phyloP scores from a whole-genome alignment of 768 basidiomycete genomes.

The Kondoa subrosea region DNA sequence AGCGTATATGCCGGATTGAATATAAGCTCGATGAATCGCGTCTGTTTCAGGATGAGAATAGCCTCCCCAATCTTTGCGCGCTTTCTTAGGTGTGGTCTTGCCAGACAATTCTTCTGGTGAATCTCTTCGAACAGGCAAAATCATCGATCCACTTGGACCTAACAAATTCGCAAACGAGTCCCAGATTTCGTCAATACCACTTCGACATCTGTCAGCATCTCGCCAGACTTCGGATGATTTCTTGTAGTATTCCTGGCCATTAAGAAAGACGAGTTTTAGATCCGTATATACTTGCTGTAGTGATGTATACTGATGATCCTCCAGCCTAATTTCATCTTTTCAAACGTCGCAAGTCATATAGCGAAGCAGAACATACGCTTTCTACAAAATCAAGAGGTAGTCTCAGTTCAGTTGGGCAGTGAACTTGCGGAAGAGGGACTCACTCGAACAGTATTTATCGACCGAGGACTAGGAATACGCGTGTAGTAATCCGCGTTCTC shows the following conservation, averaged over 20 bases:
- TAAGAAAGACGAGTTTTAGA: conserved; percentile 5
- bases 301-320: not conserved
- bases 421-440: not conserved
- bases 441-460: not conserved
- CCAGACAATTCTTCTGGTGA: no score
- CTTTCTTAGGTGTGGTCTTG: no score
- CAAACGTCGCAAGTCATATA: not conserved
- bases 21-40: not conserved
- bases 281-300: not conserved
- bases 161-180: not conserved
- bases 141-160: not conserved
- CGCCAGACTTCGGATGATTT: not conserved
- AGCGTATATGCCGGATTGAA: not conserved
- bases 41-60: not conserved
- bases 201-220: not conserved
- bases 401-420: no score
- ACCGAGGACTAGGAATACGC: not conserved
- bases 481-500: not conserved
- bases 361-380: not conserved
- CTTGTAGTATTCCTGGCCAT: conserved; percentile 5
- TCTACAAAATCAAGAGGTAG: no score
- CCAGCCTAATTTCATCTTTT: not conserved
- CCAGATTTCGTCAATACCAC: not conserved
- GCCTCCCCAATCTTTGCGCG: not conserved
- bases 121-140: no score